A percentile compares a stretch with the other conserved stretches of the same genome.
Conservation (phyloP, 768 basidiomycete species). For the Boletus reticuloceps region DNA sequence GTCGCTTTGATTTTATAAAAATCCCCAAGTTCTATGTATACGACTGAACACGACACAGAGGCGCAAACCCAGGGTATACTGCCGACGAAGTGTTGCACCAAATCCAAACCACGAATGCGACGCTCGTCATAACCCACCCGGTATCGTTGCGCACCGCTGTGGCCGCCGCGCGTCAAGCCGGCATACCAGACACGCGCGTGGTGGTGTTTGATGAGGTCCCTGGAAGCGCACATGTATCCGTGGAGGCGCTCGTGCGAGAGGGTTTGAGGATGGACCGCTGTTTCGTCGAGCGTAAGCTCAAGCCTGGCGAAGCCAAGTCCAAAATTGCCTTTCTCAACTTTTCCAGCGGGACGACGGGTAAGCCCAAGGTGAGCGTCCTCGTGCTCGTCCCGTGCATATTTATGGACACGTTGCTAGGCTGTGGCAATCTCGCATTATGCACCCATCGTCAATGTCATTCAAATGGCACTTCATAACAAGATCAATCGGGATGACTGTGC, state of each 20-base stretch:
- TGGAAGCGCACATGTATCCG: conserved; percentile 20
- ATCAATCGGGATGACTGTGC: conserved; percentile 38
- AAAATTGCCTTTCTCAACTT: conserved; percentile 68
- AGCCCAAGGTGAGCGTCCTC: conserved; percentile 25
- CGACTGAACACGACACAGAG: conserved; percentile 12
- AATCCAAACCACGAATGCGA: conserved; percentile 24
- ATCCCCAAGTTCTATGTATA: neutral
- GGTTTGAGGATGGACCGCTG: conserved; percentile 31
- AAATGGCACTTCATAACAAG: conserved; percentile 51
- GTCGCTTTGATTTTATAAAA: conserved; percentile 21
- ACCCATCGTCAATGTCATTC: conserved; percentile 62
- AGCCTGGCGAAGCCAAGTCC: conserved; percentile 56
- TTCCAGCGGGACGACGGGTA: conserved; percentile 75
- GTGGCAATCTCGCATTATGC: conserved; percentile 65
- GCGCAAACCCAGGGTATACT: conserved; percentile 38
- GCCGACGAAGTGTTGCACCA: conserved; percentile 33
- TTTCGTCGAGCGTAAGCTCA: conserved; percentile 47
- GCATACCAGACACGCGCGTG: conserved; percentile 30
- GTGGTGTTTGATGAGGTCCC: conserved; percentile 24
- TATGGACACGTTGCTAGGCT: conserved; percentile 40
- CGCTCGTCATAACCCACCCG: conserved; percentile 32
- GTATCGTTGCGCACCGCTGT: conserved; percentile 26
- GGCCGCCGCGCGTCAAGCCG: conserved; percentile 28
- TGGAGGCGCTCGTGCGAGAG: conserved; percentile 51
- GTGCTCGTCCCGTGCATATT: neutral